Evolutionary conservation across 371 early-diverging fungal species (phyloP).

Genomic region (Blastocladiella emersonii): DNA sequence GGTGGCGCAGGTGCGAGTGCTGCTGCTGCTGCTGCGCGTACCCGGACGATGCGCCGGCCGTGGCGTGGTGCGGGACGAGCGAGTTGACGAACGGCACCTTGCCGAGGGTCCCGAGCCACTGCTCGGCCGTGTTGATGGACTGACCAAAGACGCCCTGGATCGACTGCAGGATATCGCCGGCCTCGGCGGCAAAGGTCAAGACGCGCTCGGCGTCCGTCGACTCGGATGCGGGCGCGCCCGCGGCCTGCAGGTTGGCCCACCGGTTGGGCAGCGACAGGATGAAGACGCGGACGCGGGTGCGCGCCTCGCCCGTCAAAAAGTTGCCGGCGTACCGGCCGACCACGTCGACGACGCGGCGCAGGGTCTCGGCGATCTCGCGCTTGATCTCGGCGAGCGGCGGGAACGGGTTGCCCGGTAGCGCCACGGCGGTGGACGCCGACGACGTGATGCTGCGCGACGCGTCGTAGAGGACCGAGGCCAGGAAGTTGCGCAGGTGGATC

Average conservation of each 20-base stretch:
- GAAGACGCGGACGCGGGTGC: slow-evolving; percentile 64
- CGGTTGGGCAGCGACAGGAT: slow-evolving; percentile 74
- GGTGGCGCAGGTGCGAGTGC: too few species aligned
- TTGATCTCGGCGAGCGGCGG: slow-evolving; percentile 38
- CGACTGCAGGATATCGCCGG: slow-evolving; percentile 59
- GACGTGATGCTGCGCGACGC: slow-evolving; percentile 6
- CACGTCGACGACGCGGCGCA: slow-evolving; percentile 75
- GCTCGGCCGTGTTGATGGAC: slow-evolving; percentile 64
- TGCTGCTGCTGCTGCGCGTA: too few species aligned
- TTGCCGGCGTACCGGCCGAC: slow-evolving; percentile 74
- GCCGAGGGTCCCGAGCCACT: slow-evolving; percentile 46
- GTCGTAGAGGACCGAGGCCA: slow-evolving; percentile 30
- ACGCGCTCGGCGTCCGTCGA: slow-evolving; percentile 42
- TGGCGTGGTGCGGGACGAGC: neutral
- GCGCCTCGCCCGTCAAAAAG: slow-evolving; percentile 72
- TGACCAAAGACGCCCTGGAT: slow-evolving; percentile 67
- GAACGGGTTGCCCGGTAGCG: too few species aligned
- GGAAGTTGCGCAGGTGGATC: slow-evolving; percentile 43
- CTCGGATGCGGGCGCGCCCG: slow-evolving; percentile 25
- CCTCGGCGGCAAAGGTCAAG: slow-evolving; percentile 66
- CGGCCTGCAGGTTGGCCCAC: slow-evolving; percentile 43
- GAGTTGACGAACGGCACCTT: slow-evolving; percentile 1
- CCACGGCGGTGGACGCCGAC: slow-evolving; percentile 15
- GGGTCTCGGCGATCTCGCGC: slow-evolving; percentile 69
- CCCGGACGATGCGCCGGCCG: too few species aligned